Evolutionary conservation across 345 rosid genomes (phyloP), one percentile per base, ranked within the genome.

Genomic region (Ceriops zippeliana): DNA sequence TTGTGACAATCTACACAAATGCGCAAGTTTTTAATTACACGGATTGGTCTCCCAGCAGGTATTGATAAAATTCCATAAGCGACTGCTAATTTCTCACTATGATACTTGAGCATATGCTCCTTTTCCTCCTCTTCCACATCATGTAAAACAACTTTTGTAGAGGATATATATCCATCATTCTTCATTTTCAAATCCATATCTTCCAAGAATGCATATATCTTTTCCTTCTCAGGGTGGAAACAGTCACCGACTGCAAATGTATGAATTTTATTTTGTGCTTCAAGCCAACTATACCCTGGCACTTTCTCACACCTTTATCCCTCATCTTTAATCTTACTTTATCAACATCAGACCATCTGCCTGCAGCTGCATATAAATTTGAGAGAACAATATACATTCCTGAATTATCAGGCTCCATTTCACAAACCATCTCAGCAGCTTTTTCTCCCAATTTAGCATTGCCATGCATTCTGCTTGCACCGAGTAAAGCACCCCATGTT

Each of bases 121-220:
- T 89, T 89, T 79, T 89, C 93, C 70, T 89, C 93, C 73, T 89
- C 88, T 38, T 85, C 90, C 15, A 89, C 93, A 71, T 89, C 93
- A 74, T 89, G 89, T 58, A 89, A 80, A 65, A 89, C 89, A 78
- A 85, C 77, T 26, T 80, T 85, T 58, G 85, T 83, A 38, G 87
- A 82, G 28, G 80, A 79, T 16, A 82, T 76, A 71, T 82, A 86
- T 62, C 91, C 89, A 26, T 83, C 86, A 51, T 31, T 81, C 84
- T 81, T 89, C 84, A 89, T 78, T 79, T 77, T 86, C 58, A 82
- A 61, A 74, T 82, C 82, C 74, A 89, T 76, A 70, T 85, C 93
- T 57, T 86, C 89, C 73, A 86, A 61, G 69, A 77, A 86, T 22
- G 83, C 74, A 61, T 83, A 82, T 71, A 89, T 85, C 79, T 75